A percentile compares a stretch with the other conserved stretches of the same genome.
phyloP scores from a whole-genome alignment of 495 filamentous ascomycete species.

The Entonaema liquescens region DNA sequence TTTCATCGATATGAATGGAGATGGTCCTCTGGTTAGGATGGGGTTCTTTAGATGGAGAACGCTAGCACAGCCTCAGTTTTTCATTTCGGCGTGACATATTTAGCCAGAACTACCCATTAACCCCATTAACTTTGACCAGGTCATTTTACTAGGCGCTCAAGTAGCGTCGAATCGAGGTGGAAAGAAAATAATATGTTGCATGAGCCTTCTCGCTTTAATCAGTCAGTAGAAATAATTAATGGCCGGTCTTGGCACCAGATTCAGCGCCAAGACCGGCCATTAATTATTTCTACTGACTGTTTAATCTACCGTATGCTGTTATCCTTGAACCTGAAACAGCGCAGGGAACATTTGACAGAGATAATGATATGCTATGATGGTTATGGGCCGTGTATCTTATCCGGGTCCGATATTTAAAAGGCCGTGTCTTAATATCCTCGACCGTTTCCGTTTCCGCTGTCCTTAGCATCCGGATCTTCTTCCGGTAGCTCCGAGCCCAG shows the following conservation, averaged over 20 bases:
- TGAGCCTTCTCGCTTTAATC: slow-evolving; percentile 7
- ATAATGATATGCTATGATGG: background rate
- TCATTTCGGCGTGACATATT: slow-evolving; percentile 23
- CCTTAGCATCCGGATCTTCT: slow-evolving; percentile 37
- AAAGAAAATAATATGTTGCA: slow-evolving; percentile 1
- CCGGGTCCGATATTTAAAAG: background rate
- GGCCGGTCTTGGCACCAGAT: too few species aligned
- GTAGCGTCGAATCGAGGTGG: slow-evolving; percentile 10
- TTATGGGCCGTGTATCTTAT: background rate
- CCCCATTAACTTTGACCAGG: too few species aligned
- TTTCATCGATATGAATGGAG: slow-evolving; percentile 26
- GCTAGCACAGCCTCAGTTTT: slow-evolving; percentile 30
- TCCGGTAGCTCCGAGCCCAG: slow-evolving; percentile 42
- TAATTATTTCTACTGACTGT: too few species aligned
- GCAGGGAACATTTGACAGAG: background rate
- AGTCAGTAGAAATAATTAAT: too few species aligned
- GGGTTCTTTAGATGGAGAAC: slow-evolving; percentile 8
- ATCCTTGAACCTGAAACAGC: background rate
- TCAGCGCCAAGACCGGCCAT: too few species aligned
- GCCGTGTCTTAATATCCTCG: slow-evolving; percentile 27
- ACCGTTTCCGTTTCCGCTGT: slow-evolving; percentile 1
- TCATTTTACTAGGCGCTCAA: background rate
- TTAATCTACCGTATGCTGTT: background rate
- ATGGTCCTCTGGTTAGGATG: background rate
- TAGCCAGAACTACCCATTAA: background rate